Evolutionary conservation across 2,329 filamentous ascomycete genomes (phyloP).

Genomic region (Aspergillus sp.): DNA sequence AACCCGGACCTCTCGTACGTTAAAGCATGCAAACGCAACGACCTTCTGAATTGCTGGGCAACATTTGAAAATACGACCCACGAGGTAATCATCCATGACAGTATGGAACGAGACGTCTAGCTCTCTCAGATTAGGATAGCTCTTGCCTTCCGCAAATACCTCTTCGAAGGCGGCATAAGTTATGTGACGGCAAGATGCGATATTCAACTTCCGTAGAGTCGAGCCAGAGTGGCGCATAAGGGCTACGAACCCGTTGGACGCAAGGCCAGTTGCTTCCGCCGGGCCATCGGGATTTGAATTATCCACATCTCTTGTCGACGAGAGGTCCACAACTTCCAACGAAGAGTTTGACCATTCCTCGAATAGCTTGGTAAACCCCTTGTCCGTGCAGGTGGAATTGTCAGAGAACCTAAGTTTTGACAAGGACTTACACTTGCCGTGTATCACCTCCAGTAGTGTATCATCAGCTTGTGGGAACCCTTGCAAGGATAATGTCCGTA

Average conservation of each 20-base stretch:
- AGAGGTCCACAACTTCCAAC: conserved; percentile 70
- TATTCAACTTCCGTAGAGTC: conserved; percentile 65
- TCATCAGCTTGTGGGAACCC: conserved; percentile 68
- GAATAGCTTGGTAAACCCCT: conserved; percentile 72
- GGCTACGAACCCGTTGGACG: conserved; percentile 71
- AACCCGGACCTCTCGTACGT: conserved; percentile 56
- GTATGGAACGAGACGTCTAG: conserved; percentile 72
- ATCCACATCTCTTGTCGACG: conserved; percentile 75
- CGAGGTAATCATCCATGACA: conserved; percentile 46
- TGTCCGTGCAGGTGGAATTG: conserved; percentile 73
- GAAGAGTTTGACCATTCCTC: conserved; percentile 71
- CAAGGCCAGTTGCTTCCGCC: conserved; percentile 67
- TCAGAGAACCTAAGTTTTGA: conserved; percentile 78
- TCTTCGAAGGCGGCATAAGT: conserved; percentile 68
- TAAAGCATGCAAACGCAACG: conserved; percentile 64
- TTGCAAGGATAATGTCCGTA: conserved; percentile 78
- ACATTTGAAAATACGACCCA: conserved; percentile 45
- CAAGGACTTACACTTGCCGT: conserved; percentile 66
- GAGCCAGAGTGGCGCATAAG: conserved; percentile 80
- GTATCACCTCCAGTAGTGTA: conserved; percentile 67
- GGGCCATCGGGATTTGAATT: conserved; percentile 65
- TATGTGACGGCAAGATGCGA: conserved; percentile 86
- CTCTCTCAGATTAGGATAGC: conserved; percentile 67
- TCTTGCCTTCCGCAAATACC: conserved; percentile 63
- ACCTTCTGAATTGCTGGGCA: conserved; percentile 54